Percentiles rank a stretch among this genome's conserved stretches.
Conservation (phyloP, 805 yeast species). For the Candida golubevii region DNA sequence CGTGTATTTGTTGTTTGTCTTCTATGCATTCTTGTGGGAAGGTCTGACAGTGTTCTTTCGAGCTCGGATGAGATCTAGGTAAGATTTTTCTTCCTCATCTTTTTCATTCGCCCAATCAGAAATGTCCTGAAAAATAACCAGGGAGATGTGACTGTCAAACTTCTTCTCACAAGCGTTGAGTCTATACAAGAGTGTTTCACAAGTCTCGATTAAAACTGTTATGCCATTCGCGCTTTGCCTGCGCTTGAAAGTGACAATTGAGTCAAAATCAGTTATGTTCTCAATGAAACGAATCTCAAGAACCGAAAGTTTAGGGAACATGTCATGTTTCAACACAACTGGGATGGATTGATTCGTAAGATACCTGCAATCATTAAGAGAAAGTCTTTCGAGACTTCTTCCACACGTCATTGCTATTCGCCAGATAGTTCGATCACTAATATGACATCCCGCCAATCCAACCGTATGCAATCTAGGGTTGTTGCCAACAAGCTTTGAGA, state of each 20-base stretch:
- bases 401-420: constrained; percentile 59
- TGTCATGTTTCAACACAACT: constrained; percentile 35
- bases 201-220: constrained; percentile 68
- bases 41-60: not conserved
- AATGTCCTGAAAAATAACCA: constrained; percentile 58
- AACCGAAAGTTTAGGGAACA: constrained; percentile 49
- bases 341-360: constrained; percentile 60
- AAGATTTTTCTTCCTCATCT: constrained; percentile 38
- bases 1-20: not conserved
- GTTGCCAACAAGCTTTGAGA: constrained; percentile 52
- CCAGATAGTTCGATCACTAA: constrained; percentile 78
- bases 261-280: constrained; percentile 53
- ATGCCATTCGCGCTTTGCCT: constrained; percentile 43
- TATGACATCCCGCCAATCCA: constrained; percentile 85
- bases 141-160: constrained; percentile 54
- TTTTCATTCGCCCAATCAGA: constrained; percentile 55
- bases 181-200: constrained; percentile 61
- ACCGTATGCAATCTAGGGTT: constrained; percentile 57
- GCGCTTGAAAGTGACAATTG: constrained; percentile 65
- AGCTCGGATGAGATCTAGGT: constrained; percentile 5
- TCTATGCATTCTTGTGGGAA: no score
- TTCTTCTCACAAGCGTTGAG: constrained; percentile 58
- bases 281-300: constrained; percentile 68
- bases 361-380: constrained; percentile 66
- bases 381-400: constrained; percentile 53